A percentile compares a stretch with the other conserved stretches of the same genome.
Conservation (phyloP, 257 asterid species). For the Oldenlandia corymbosa region DNA sequence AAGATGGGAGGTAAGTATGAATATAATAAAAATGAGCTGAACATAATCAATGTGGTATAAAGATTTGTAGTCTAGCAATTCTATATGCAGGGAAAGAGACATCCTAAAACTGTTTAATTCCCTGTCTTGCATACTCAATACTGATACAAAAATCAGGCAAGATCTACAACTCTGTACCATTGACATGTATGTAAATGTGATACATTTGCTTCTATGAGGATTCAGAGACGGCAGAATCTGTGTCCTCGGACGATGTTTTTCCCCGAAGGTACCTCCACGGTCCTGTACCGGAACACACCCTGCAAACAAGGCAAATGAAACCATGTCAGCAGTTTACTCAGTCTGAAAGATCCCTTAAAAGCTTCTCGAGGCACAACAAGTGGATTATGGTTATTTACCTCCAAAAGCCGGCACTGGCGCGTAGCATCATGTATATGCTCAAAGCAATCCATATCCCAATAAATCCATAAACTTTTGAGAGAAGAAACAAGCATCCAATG, state of each 20-base stretch:
- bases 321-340: background rate
- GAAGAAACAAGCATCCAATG: conserved; percentile 60
- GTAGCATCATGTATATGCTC: conserved; percentile 70
- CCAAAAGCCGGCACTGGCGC: conserved; percentile 81
- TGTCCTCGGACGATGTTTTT: conserved; percentile 13
- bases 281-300: conserved; percentile 90
- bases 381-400: conserved; percentile 38
- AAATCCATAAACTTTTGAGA: conserved; percentile 58
- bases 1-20: background rate
- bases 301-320: conserved; percentile 20
- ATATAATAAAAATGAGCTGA: background rate
- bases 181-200: background rate
- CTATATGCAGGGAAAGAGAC: conserved; percentile 1
- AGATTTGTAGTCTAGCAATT: background rate
- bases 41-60: background rate
- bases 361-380: background rate
- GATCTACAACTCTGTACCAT: background rate
- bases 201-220: conserved; percentile 5
- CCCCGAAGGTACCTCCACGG: conserved; percentile 74
- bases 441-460: conserved; percentile 89
- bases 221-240: conserved; percentile 1
- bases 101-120: background rate
- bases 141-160: background rate
- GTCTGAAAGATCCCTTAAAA: no score
- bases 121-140: background rate